Conservation (phyloP, 805 yeast species). For the Candida glaebosa region DNA sequence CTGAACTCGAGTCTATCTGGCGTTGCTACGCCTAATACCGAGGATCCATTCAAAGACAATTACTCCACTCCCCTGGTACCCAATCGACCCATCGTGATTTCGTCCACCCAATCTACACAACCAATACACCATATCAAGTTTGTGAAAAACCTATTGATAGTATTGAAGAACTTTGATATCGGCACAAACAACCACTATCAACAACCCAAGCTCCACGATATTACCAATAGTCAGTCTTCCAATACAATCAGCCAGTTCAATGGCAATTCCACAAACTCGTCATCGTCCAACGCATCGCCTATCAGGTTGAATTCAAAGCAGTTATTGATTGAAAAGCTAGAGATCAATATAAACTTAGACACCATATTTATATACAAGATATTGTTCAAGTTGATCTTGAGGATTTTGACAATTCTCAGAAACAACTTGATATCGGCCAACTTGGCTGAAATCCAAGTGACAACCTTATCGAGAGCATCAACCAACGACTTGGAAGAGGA, state of each 20-base stretch:
- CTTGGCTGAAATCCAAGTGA: background rate
- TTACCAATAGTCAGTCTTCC: background rate
- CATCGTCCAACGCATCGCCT: conserved; percentile 27
- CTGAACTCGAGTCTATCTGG: too few species aligned
- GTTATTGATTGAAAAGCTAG: conserved; percentile 40
- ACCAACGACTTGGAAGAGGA: conserved; percentile 19
- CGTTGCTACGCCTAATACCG: background rate
- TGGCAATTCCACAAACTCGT: conserved; percentile 1
- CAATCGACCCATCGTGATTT: conserved; percentile 7
- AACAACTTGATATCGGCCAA: conserved; percentile 16
- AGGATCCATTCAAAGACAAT: background rate
- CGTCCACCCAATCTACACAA: conserved; percentile 12
- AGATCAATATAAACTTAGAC: conserved; percentile 40
- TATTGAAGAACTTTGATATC: conserved; percentile 40
- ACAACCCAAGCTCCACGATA: conserved; percentile 2
- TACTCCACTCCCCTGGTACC: conserved; percentile 4
- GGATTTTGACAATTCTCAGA: conserved; percentile 23
- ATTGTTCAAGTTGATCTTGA: conserved; percentile 25
- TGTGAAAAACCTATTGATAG: conserved; percentile 26
- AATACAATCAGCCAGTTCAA: background rate
- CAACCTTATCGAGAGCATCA: background rate
- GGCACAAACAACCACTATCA: conserved; percentile 15
- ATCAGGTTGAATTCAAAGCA: conserved; percentile 38
- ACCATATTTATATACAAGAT: conserved; percentile 35
- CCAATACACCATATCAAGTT: conserved; percentile 32